Base-by-base conservation (phyloP, 768 basidiomycete species). In the Suillus alpinus region DNA sequence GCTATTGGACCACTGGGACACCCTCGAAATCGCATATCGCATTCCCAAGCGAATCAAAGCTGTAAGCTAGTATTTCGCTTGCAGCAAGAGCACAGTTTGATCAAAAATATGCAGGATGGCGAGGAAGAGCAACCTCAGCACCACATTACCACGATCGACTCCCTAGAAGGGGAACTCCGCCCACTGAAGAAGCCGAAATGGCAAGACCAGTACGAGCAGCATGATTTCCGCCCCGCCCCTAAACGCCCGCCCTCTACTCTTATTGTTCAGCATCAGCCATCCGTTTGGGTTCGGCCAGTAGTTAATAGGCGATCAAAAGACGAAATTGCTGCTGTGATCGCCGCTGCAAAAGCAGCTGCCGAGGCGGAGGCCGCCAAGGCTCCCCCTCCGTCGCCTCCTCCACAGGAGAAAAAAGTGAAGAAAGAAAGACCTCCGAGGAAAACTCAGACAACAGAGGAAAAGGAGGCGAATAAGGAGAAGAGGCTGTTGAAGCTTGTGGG, bases 1-100 rank as follows among this genome's bases (percentile, higher is more conserved):
- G 91, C 79, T 98, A 4, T 76, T 95, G 8, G 84, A 84, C 13
- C 83, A 89, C 59, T 99, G 96, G 96, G 82, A 83, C 20, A 80
- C 80, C 2, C 80, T 98, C 47, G 86, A 87, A 34, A 71, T 85
- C n/a, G 89, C 84, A 31, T 95, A 89, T 72, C 86, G 93, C 66
- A 96, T 97, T 83, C 91, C 94, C 16, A 91, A 92, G 70, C 82
- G 89, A 59, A 66, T 79, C 52, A 79, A 79, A 66, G 75, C 69
- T 36, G 80, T 81, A 62, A 29, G 78, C 68, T 26, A 18, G 13
- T 4, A 32, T 36, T 62, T 2, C 39, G 46, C 12, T 52, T 37
- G 16, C 36, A 55, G 23, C 2, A 26, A 55, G 53, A 39, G n/a
- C 39, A 7, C 14, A 18, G 7, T 6, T 12, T 8, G 34, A 32